Conservation (phyloP, 2,329 filamentous ascomycete genomes). For the Camptophora hylomeconis region DNA sequence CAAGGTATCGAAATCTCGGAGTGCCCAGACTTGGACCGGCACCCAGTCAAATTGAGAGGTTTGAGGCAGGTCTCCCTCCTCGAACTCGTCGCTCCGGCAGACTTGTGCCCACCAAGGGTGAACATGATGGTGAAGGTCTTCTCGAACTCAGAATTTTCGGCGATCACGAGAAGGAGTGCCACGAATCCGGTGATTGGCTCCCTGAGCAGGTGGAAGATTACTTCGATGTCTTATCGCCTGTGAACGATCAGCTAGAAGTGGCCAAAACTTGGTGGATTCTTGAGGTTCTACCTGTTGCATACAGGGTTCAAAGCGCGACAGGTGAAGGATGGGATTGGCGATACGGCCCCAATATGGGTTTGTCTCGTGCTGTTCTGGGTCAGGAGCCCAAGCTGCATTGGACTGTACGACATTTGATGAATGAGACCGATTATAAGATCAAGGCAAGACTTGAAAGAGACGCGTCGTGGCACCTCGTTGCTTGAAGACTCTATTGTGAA, state of each 20-base stretch:
- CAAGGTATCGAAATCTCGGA: slow-evolving; percentile 22
- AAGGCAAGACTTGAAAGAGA: slow-evolving; percentile 20
- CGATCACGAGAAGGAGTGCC: too few species aligned
- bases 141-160: not conserved
- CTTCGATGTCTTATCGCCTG: slow-evolving; percentile 28
- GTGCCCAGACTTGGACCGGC: slow-evolving; percentile 24
- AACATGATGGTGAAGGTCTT: slow-evolving; percentile 15
- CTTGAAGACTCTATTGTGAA: too few species aligned
- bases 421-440: slow-evolving; percentile 24
- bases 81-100: slow-evolving; percentile 20
- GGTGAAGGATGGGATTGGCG: slow-evolving; percentile 26
- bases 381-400: slow-evolving; percentile 29
- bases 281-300: slow-evolving; percentile 31
- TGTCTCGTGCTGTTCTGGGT: slow-evolving; percentile 25
- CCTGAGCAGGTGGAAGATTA: slow-evolving; percentile 31
- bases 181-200: slow-evolving; percentile 16
- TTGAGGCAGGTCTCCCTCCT: slow-evolving; percentile 23
- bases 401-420: slow-evolving; percentile 28
- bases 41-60: slow-evolving; percentile 24
- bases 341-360: slow-evolving; percentile 26
- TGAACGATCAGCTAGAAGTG: slow-evolving; percentile 28
- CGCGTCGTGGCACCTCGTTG: slow-evolving; percentile 26
- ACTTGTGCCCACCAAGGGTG: slow-evolving; percentile 18
- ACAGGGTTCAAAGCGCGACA: slow-evolving; percentile 21
- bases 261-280: slow-evolving; percentile 32